Conservation (phyloP, 306 rosid genomes). For the Ormosia semicastrata region DNA sequence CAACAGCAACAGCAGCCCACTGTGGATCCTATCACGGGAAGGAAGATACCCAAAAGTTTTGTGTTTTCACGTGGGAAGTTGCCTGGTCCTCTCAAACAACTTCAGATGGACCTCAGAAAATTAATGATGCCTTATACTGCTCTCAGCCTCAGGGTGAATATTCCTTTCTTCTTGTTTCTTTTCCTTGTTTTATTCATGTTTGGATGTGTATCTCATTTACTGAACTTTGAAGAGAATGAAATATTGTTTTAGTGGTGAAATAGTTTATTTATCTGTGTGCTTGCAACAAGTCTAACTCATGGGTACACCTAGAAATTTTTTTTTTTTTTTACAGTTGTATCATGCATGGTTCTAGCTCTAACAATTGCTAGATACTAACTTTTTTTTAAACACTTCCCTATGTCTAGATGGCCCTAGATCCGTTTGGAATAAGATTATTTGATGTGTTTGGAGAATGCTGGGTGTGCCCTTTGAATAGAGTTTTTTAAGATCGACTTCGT, state of each 20-base stretch:
- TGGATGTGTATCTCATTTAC: neutral
- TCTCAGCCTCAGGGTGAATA: conserved; percentile 63
- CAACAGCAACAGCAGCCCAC: conserved; percentile 29
- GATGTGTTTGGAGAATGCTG: neutral
- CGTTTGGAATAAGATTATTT: neutral
- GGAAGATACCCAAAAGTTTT: conserved; percentile 89
- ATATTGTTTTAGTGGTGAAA: neutral
- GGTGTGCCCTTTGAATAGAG: neutral
- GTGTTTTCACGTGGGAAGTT: conserved; percentile 81
- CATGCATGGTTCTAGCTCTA: neutral
- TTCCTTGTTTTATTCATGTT: neutral
- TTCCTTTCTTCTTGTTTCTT: neutral
- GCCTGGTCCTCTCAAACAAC: conserved; percentile 82
- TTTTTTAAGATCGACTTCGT: neutral
- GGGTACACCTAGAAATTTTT: neutral
- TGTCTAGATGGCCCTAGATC: neutral
- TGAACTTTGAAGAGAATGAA: neutral
- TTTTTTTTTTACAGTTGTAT: neutral
- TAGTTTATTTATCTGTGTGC: neutral
- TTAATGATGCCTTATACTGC: conserved; percentile 91
- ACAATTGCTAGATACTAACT: neutral
- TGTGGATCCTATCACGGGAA: conserved; percentile 89
- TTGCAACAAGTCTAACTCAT: neutral
- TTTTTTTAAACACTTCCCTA: neutral
- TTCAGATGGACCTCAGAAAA: conserved; percentile 87